Evolutionary conservation across 371 early-diverging fungal genomes (phyloP).

Genomic region (Blastocladiella emersonii): DNA sequence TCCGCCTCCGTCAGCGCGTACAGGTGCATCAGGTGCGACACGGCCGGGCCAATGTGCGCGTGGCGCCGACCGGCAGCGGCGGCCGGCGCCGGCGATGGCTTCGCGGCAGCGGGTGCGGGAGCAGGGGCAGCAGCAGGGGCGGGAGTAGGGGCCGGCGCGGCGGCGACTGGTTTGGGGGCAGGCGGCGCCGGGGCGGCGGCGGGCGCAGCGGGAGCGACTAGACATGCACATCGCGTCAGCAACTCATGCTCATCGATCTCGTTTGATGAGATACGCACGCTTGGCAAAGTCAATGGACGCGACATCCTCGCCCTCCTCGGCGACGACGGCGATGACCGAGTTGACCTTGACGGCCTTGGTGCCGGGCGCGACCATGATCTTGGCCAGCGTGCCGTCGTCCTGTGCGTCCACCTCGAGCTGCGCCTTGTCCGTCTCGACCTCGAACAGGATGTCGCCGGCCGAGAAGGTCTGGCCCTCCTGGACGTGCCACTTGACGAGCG

Average conservation of each 20-base stretch:
- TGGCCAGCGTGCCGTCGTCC: constrained; percentile 4
- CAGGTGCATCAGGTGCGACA: constrained; percentile 1
- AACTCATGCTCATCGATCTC: no score
- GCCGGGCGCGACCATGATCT: neutral
- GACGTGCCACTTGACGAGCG: neutral
- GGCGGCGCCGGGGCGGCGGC: neutral
- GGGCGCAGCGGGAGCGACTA: no score
- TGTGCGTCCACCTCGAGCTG: constrained; percentile 7
- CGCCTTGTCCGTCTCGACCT: constrained; percentile 8
- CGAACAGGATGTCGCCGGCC: constrained; percentile 5
- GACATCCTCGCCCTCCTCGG: constrained; percentile 1
- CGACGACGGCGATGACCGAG: neutral
- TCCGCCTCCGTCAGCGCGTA: neutral
- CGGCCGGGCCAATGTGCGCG: neutral
- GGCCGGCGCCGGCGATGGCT: neutral
- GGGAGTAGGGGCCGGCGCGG: neutral
- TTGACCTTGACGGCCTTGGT: constrained; percentile 1
- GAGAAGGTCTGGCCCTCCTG: neutral
- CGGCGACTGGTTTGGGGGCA: neutral
- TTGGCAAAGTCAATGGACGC: neutral
- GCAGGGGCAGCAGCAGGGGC: neutral
- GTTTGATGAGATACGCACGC: no score
- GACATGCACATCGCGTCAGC: no score
- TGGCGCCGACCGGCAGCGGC: neutral
- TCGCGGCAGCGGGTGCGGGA: neutral